A percentile compares a stretch with the other conserved stretches of the same genome.
Evolutionary conservation across 441 rosid genomes (phyloP).

Genomic region (Populus hybrid): DNA sequence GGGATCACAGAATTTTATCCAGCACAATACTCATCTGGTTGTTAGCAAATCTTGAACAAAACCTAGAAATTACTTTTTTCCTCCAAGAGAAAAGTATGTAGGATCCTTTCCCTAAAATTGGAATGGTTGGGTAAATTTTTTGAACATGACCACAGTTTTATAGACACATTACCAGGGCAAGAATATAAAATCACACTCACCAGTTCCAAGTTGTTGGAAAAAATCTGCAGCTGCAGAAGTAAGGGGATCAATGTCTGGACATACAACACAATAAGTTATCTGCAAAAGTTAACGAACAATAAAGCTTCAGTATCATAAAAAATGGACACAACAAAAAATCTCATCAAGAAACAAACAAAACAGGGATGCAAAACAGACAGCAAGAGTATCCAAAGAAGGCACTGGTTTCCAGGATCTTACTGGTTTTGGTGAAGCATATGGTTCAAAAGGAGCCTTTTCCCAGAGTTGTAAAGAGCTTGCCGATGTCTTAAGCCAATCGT

Average conservation of each 20-base stretch:
- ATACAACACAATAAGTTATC: constrained; percentile 81
- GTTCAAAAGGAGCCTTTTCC: constrained; percentile 99
- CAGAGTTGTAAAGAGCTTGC: constrained; percentile 81
- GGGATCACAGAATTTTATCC: neutral
- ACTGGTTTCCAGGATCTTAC: constrained; percentile 45
- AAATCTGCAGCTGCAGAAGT: constrained; percentile 94
- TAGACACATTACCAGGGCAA: neutral
- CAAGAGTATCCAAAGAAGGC: constrained; percentile 2
- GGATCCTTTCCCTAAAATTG: neutral
- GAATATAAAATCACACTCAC: constrained; percentile 40
- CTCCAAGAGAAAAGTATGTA: constrained; percentile 7
- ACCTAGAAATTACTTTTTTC: neutral
- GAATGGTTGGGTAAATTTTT: neutral
- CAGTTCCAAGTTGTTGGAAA: constrained; percentile 97
- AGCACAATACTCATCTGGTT: neutral
- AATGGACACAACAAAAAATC: constrained; percentile 10
- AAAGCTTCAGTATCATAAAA: constrained; percentile 22
- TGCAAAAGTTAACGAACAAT: constrained; percentile 42
- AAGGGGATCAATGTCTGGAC: constrained; percentile 98
- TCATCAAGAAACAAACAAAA: constrained; percentile 6
- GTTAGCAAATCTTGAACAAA: neutral
- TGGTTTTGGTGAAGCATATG: constrained; percentile 85
- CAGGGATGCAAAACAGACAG: constrained; percentile 3
- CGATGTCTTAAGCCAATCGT: constrained; percentile 98
- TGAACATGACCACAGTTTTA: neutral